A percentile compares a stretch with the other conserved stretches of the same genome.
Evolutionary conservation across 768 basidiomycete genomes (phyloP).

Genomic region (Rhodotorula babjevae): DNA sequence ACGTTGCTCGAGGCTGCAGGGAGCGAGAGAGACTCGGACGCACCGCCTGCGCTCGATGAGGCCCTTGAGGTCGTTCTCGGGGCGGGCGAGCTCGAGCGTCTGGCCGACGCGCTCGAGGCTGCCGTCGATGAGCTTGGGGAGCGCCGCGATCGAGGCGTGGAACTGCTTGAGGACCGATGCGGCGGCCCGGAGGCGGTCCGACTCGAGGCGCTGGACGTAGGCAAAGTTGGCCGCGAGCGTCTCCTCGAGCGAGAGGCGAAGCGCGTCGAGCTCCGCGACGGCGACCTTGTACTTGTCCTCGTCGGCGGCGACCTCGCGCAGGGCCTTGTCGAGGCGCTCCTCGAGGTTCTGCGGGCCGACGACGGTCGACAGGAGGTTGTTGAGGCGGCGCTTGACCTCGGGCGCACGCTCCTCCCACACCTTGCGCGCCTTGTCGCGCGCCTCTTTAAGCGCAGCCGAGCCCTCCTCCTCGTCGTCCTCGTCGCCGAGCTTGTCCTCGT

Average conservation of each 20-base stretch:
- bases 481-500: background rate
- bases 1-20: too few relatives aligned
- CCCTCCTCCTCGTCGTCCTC: background rate
- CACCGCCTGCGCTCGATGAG: conserved; percentile 28
- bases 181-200: conserved; percentile 33
- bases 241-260: conserved; percentile 33
- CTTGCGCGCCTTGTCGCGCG: conserved; percentile 7
- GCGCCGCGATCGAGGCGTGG: conserved; percentile 6
- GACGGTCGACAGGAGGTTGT: conserved; percentile 21
- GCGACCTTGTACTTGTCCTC: conserved; percentile 28
- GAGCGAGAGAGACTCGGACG: background rate
- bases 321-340: conserved; percentile 3
- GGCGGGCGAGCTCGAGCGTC: conserved; percentile 21
- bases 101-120: conserved; percentile 9
- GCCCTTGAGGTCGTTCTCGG: conserved; percentile 24
- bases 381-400: conserved; percentile 29
- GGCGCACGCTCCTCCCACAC: conserved; percentile 15
- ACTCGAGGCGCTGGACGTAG: conserved; percentile 31
- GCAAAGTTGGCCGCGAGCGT: conserved; percentile 26
- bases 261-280: conserved; percentile 11
- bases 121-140: conserved; percentile 3
- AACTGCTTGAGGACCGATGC: conserved; percentile 23
- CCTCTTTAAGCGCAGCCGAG: background rate
- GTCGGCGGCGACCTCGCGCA: conserved; percentile 7
- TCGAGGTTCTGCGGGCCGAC: conserved; percentile 20